A percentile compares a stretch with the other conserved stretches of the same genome.
These are phyloP conservation scores for Plasmodium adleri DNA, from an alignment of 169 alveolate genomes.

Conservation along the genomic window DNA sequence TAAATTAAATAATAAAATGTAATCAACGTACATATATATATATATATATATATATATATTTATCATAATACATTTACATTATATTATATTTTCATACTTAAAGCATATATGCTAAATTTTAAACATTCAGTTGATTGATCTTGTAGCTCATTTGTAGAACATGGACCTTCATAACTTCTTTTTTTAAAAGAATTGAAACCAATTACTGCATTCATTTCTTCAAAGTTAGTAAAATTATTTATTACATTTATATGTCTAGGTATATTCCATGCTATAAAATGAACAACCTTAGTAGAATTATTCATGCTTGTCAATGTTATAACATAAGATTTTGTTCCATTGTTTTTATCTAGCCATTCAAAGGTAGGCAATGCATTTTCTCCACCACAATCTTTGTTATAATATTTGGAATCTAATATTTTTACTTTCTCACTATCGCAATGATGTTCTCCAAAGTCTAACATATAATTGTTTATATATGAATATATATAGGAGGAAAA, in stretches of 20 bases:
- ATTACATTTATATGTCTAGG: slow-evolving; percentile 45
- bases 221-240: slow-evolving; percentile 29
- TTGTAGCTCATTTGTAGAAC: background rate
- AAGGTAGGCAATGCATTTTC: slow-evolving; percentile 27
- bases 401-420: slow-evolving; percentile 25
- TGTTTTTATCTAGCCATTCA: slow-evolving; percentile 61
- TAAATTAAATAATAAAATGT: background rate
- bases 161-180: slow-evolving; percentile 34
- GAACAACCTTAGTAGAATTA: slow-evolving; percentile 6
- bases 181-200: slow-evolving; percentile 37
- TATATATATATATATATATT: background rate
- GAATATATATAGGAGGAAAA: background rate
- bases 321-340: slow-evolving; percentile 50
- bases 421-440: slow-evolving; percentile 37
- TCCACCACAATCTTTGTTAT: slow-evolving; percentile 46
- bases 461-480: no score
- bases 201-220: slow-evolving; percentile 17
- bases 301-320: slow-evolving; percentile 36
- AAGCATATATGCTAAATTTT: slow-evolving; percentile 35
- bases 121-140: slow-evolving; percentile 19
- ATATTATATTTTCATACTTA: slow-evolving; percentile 27
- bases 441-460: slow-evolving; percentile 30
- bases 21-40: background rate
- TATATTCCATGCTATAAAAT: slow-evolving; percentile 58
- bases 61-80: background rate